phyloP scores from a whole-genome alignment of 768 basidiomycete genomes.

The Leccinum variicolor region DNA sequence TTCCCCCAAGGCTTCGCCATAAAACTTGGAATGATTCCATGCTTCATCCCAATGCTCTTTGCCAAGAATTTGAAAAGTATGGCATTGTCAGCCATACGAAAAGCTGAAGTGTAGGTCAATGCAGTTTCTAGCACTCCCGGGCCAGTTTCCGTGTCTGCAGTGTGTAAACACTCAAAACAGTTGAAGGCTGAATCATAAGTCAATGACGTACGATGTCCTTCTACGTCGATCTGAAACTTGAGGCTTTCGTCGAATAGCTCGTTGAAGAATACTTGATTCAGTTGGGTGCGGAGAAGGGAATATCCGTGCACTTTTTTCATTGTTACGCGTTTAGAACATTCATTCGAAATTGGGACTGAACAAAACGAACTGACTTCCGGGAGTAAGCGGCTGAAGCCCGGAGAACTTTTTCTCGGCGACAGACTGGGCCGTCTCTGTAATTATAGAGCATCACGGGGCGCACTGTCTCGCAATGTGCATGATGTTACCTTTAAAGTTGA shows the following conservation, averaged over 20 bases:
- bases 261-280: slow-evolving; percentile 87
- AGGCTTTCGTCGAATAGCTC: slow-evolving; percentile 77
- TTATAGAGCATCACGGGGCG: slow-evolving; percentile 4
- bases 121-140: slow-evolving; percentile 88
- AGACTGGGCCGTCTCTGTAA: slow-evolving; percentile 74
- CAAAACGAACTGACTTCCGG: slow-evolving; percentile 70
- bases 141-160: slow-evolving; percentile 85
- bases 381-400: slow-evolving; percentile 74
- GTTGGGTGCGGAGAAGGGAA: slow-evolving; percentile 84
- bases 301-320: slow-evolving; percentile 85
- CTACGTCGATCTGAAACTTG: slow-evolving; percentile 75
- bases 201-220: slow-evolving; percentile 71
- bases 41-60: slow-evolving; percentile 88
- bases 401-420: slow-evolving; percentile 75
- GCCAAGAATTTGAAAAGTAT: slow-evolving; percentile 89
- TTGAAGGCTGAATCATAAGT: neutral
- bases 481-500: slow-evolving; percentile 78
- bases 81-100: slow-evolving; percentile 88
- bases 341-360: neutral
- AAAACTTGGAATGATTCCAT: slow-evolving; percentile 89
- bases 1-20: slow-evolving; percentile 98
- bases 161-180: slow-evolving; percentile 1
- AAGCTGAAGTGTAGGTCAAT: slow-evolving; percentile 74
- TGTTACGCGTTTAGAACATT: slow-evolving; percentile 4
- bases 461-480: neutral